phyloP scores from a whole-genome alignment of 2,329 filamentous ascomycete species.

The Aspergillus phoenicis region DNA sequence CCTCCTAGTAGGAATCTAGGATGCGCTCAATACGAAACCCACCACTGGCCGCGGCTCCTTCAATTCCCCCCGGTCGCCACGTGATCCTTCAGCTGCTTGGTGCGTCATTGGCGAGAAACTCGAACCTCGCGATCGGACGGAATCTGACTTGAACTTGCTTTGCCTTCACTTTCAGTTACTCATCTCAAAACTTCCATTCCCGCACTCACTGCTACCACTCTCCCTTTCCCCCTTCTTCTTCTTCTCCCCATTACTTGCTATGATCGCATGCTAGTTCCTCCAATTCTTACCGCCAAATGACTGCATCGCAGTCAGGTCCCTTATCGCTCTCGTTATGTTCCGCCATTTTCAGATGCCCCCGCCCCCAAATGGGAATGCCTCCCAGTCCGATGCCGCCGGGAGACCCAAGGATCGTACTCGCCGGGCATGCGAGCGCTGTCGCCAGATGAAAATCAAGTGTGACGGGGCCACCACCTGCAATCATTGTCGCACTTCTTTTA shows the following conservation, averaged over 20 bases:
- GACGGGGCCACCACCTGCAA: constrained; percentile 5
- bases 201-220: neutral
- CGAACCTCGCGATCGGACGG: neutral
- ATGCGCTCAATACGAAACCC: neutral
- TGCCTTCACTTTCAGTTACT: neutral
- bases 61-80: neutral
- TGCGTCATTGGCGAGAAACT: neutral
- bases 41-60: neutral
- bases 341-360: constrained; percentile 2
- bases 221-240: neutral
- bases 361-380: neutral
- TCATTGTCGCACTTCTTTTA: constrained; percentile 9
- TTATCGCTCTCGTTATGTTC: neutral
- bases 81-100: neutral
- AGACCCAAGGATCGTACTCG: constrained; percentile 7
- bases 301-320: neutral
- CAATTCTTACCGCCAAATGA: neutral
- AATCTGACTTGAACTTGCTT: neutral
- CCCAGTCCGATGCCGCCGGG: neutral
- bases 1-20: neutral
- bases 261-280: neutral
- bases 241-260: neutral
- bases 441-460: constrained; percentile 17
- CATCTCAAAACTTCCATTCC: neutral
- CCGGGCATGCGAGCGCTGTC: constrained; percentile 12